phyloP scores from a whole-genome alignment of 2,329 filamentous ascomycete genomes.

The Tolypocladium ophioglossoides region DNA sequence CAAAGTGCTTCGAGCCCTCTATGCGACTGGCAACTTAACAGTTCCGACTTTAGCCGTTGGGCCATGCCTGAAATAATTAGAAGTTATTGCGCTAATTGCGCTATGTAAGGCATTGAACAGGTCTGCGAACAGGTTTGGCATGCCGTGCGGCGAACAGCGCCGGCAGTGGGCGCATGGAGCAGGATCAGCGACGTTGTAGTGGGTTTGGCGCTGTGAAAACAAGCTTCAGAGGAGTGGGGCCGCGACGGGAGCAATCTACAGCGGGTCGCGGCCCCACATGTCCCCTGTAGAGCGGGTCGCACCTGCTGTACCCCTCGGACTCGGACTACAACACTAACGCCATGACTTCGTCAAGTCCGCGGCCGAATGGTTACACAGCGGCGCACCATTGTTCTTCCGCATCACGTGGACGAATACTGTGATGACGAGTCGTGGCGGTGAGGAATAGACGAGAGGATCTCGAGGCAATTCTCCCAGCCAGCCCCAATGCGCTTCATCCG shows the following conservation, averaged over 20 bases:
- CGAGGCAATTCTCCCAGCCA: no score
- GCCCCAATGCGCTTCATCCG: no score
- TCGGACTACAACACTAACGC: no score
- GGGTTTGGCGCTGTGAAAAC: background rate
- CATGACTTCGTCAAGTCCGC: no score
- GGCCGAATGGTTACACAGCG: no score
- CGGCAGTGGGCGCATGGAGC: background rate
- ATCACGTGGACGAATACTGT: no score
- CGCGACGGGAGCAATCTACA: background rate
- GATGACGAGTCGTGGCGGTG: no score
- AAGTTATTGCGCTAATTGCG: background rate
- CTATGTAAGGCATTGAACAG: background rate
- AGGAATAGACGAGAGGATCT: no score
- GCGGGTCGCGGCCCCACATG: background rate
- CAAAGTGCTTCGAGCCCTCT: background rate
- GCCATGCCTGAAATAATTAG: background rate
- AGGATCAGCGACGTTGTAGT: background rate
- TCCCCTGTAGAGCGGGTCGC: background rate
- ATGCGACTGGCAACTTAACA: background rate
- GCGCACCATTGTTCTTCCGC: no score
- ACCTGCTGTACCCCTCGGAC: background rate
- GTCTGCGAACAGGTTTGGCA: background rate
- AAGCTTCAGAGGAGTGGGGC: background rate
- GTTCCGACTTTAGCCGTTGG: background rate
- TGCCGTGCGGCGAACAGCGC: background rate